phyloP scores from a whole-genome alignment of 768 basidiomycete genomes.

The Brasilioporus rufonigricans region DNA sequence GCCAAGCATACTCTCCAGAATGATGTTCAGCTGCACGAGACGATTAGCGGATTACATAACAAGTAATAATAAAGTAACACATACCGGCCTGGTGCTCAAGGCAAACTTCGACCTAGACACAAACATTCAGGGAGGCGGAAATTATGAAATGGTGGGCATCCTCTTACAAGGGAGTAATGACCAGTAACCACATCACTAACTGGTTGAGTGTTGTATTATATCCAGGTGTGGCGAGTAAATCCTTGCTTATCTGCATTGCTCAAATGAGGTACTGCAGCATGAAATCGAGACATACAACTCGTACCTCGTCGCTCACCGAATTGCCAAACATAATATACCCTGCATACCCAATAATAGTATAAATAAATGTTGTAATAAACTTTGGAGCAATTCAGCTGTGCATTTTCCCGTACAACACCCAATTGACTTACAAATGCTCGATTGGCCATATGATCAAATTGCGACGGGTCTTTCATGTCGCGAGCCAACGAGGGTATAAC shows the following conservation, averaged over 20 bases:
- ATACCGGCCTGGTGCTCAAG: conserved; percentile 73
- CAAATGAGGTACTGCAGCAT: neutral
- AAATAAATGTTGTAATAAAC: conserved; percentile 61
- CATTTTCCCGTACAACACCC: neutral
- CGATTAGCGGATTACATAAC: neutral
- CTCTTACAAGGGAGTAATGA: conserved; percentile 67
- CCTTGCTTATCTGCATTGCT: conserved; percentile 66
- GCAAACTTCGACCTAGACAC: conserved; percentile 78
- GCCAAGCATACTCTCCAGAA: conserved; percentile 75
- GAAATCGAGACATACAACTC: conserved; percentile 10
- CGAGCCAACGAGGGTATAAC: conserved; percentile 86
- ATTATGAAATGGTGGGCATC: neutral
- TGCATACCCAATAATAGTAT: conserved; percentile 66
- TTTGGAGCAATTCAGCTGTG: conserved; percentile 23
- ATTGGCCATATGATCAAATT: conserved; percentile 82
- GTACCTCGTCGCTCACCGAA: conserved; percentile 75
- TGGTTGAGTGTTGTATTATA: conserved; percentile 72
- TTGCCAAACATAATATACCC: conserved; percentile 94
- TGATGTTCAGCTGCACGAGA: conserved; percentile 65
- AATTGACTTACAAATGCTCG: conserved; percentile 72
- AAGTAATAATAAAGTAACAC: conserved; percentile 20
- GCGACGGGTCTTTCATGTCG: conserved; percentile 83
- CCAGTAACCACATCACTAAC: conserved; percentile 83
- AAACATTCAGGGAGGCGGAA: conserved; percentile 13
- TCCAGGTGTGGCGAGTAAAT: conserved; percentile 69